phyloP scores from a whole-genome alignment of 108 stramenopile genomes.

The Cyclostephanos tholiformis region DNA sequence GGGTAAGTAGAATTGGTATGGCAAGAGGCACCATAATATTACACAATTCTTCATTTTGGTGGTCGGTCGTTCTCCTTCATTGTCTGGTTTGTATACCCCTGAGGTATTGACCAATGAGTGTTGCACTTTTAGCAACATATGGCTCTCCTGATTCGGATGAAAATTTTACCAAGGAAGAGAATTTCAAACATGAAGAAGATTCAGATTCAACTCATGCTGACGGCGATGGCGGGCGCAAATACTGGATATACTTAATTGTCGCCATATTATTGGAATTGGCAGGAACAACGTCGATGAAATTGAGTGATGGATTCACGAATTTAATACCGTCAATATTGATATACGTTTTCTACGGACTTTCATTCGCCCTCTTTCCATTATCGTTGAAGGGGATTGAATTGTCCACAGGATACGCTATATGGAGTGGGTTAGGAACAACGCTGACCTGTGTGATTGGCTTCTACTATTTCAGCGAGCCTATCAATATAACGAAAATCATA shows the following conservation, averaged over 20 bases:
- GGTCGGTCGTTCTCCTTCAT: no score
- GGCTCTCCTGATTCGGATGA: no score
- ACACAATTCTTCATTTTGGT: no score
- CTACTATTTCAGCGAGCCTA: slow-evolving; percentile 26
- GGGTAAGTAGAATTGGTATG: no score
- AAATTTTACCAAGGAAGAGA: background rate
- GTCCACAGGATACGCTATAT: slow-evolving; percentile 34
- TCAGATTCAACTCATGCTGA: background rate
- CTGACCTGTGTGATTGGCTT: slow-evolving; percentile 25
- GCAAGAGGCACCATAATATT: no score
- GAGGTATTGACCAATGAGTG: no score
- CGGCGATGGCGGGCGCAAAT: slow-evolving; percentile 2
- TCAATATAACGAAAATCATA: slow-evolving; percentile 26
- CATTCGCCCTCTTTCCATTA: slow-evolving; percentile 30
- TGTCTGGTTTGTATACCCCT: no score
- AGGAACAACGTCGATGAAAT: slow-evolving; percentile 39
- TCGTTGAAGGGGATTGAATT: slow-evolving; percentile 27
- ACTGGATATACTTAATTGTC: slow-evolving; percentile 21
- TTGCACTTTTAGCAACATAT: no score
- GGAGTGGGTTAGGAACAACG: slow-evolving; percentile 36
- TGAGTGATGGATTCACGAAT: slow-evolving; percentile 30
- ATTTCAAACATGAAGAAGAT: background rate
- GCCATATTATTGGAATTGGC: slow-evolving; percentile 35
- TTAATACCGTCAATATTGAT: slow-evolving; percentile 25
- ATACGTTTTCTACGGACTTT: slow-evolving; percentile 30